phyloP scores from a whole-genome alignment of 2,329 filamentous ascomycete species.

The Colletotrichum abscissum region DNA sequence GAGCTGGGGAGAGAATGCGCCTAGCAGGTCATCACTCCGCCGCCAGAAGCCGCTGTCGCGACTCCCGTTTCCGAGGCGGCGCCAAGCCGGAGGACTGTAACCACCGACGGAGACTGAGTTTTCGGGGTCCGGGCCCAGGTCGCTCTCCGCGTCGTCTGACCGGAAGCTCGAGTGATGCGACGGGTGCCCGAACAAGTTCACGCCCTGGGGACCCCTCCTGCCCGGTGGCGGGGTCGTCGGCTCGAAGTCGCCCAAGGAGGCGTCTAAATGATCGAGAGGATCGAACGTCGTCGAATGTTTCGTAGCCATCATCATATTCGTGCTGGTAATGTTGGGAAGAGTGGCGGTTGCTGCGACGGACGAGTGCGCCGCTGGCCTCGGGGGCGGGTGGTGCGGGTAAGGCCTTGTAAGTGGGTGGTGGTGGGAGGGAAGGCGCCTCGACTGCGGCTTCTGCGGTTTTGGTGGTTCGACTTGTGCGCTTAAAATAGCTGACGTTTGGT shows the following conservation, averaged over 20 bases:
- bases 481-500: constrained; percentile 38
- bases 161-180: constrained; percentile 56
- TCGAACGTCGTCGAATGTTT: constrained; percentile 43
- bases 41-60: constrained; percentile 72
- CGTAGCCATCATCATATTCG: constrained; percentile 38
- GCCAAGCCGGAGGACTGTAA: constrained; percentile 71
- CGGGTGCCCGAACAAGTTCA: constrained; percentile 50
- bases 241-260: constrained; percentile 66
- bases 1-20: constrained; percentile 51
- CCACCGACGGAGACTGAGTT: constrained; percentile 63
- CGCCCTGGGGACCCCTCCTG: constrained; percentile 35
- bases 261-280: constrained; percentile 58
- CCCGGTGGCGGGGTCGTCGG: constrained; percentile 53
- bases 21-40: constrained; percentile 61
- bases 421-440: constrained; percentile 29
- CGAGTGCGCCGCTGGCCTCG: constrained; percentile 31
- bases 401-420: constrained; percentile 32
- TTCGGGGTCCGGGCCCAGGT: constrained; percentile 48
- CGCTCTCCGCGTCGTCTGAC: constrained; percentile 52
- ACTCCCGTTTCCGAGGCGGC: constrained; percentile 69
- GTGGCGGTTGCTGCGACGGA: constrained; percentile 23
- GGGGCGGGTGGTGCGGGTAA: constrained; percentile 36
- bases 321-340: constrained; percentile 9
- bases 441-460: constrained; percentile 34
- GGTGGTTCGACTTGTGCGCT: constrained; percentile 37